Evolutionary conservation across 805 yeast genomes (phyloP).

Genomic region (Candida arabinofermentans): DNA sequence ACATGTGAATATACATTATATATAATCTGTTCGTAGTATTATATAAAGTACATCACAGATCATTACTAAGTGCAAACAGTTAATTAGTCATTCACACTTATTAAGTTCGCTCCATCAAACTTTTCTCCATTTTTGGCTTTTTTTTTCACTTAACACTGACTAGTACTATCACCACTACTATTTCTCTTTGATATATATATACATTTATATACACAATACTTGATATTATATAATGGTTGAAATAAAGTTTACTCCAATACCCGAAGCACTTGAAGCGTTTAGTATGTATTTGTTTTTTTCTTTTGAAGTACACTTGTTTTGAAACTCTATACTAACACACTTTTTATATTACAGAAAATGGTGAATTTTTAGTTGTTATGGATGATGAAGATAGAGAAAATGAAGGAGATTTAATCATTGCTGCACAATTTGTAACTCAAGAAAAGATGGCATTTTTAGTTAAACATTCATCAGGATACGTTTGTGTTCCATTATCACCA

Average conservation of each 20-base stretch:
- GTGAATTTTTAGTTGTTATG: conserved; percentile 90
- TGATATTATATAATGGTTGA: neutral
- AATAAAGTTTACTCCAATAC: conserved; percentile 45
- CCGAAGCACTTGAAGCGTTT: conserved; percentile 70
- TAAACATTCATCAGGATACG: conserved; percentile 82
- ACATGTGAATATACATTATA: too few relatives aligned
- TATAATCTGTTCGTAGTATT: too few relatives aligned
- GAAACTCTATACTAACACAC: conserved; percentile 1
- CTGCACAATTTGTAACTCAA: conserved; percentile 78
- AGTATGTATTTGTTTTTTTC: conserved; percentile 31
- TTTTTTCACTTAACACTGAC: too few relatives aligned
- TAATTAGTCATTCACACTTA: too few relatives aligned
- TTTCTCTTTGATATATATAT: too few relatives aligned
- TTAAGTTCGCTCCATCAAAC: too few relatives aligned
- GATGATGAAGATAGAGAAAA: conserved; percentile 96
- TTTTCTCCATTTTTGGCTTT: too few relatives aligned
- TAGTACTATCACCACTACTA: too few relatives aligned
- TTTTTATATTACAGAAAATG: conserved; percentile 39
- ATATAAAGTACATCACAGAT: too few relatives aligned
- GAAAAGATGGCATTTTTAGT: conserved; percentile 93
- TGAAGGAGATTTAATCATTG: conserved; percentile 93
- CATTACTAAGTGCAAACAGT: too few relatives aligned
- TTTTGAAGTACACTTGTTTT: neutral
- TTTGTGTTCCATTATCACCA: conserved; percentile 83
- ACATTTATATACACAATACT: too few relatives aligned